These are phyloP conservation scores for Suillus spraguei DNA, from an alignment of 768 basidiomycete species.

Conservation along the genomic window DNA sequence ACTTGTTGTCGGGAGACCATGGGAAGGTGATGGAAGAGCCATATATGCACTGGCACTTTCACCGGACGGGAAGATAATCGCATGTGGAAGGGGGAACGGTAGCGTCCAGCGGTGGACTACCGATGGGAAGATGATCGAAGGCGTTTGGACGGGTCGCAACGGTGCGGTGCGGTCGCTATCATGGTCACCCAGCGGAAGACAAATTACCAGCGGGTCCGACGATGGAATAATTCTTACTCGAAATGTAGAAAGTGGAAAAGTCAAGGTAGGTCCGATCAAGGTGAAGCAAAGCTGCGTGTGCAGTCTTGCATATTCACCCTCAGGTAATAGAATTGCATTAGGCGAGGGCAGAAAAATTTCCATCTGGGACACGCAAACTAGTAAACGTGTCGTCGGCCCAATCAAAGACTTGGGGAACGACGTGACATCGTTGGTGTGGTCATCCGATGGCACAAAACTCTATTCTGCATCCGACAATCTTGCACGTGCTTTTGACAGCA, in stretches of 20 bases:
- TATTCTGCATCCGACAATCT: background rate
- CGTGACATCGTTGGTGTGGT: background rate
- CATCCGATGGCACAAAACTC: background rate
- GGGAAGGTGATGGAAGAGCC: background rate
- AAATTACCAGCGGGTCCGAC: background rate
- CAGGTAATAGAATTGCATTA: background rate
- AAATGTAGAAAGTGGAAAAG: background rate
- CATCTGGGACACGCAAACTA: background rate
- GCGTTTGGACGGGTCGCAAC: background rate
- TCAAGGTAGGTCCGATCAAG: background rate
- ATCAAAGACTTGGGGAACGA: accelerated
- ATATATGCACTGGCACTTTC: background rate
- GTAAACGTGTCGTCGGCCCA: background rate
- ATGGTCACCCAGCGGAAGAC: background rate
- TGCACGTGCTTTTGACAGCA: background rate
- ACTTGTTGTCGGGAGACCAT: background rate
- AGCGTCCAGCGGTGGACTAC: background rate
- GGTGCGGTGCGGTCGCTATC: background rate
- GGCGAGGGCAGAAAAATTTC: background rate
- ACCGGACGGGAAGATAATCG: background rate
- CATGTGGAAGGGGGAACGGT: background rate
- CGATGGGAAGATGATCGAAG: background rate
- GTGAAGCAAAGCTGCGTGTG: background rate
- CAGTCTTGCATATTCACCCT: background rate
- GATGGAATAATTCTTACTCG: background rate